These are phyloP conservation scores for Rhynchosporium agropyri DNA, from an alignment of 2,329 filamentous ascomycete genomes.

Conservation along the genomic window DNA sequence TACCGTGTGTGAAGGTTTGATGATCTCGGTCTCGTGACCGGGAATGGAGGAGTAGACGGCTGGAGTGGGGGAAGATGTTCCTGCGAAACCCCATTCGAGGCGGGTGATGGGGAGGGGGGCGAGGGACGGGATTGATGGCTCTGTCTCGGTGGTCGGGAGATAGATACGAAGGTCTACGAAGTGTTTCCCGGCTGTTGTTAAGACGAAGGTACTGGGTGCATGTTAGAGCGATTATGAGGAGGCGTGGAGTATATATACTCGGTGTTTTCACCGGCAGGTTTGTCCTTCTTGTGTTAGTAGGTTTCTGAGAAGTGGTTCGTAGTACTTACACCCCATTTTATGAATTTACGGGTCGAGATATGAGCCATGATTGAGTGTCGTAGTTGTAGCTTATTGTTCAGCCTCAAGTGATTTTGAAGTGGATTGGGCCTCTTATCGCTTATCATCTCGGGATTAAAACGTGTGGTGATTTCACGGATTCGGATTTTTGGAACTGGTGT, in stretches of 20 bases:
- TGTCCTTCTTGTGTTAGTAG: conserved; percentile 26
- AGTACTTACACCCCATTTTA: conserved; percentile 38
- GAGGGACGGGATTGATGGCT: conserved; percentile 13
- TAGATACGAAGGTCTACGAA: conserved; percentile 41
- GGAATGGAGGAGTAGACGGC: conserved; percentile 20
- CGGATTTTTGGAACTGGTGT: too few species aligned
- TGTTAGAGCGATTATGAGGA: background rate
- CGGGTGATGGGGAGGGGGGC: conserved; percentile 25
- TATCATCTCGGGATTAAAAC: background rate
- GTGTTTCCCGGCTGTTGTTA: conserved; percentile 39
- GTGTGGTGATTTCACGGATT: background rate
- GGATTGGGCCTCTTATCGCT: conserved; percentile 14
- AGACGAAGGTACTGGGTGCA: conserved; percentile 38
- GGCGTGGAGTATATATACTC: conserved; percentile 22
- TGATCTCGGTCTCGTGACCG: conserved; percentile 8
- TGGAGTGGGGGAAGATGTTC: conserved; percentile 27
- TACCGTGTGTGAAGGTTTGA: conserved; percentile 33
- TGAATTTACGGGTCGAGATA: conserved; percentile 34
- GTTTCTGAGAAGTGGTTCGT: background rate
- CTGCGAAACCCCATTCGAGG: conserved; percentile 41
- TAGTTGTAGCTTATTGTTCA: background rate
- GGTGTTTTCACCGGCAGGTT: conserved; percentile 32
- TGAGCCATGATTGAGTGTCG: conserved; percentile 14
- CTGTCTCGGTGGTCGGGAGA: conserved; percentile 18
- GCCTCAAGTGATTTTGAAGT: conserved; percentile 4